Evolutionary conservation across 352 stramenopile genomes (phyloP).

Genomic region (Phytophthora pisi): DNA sequence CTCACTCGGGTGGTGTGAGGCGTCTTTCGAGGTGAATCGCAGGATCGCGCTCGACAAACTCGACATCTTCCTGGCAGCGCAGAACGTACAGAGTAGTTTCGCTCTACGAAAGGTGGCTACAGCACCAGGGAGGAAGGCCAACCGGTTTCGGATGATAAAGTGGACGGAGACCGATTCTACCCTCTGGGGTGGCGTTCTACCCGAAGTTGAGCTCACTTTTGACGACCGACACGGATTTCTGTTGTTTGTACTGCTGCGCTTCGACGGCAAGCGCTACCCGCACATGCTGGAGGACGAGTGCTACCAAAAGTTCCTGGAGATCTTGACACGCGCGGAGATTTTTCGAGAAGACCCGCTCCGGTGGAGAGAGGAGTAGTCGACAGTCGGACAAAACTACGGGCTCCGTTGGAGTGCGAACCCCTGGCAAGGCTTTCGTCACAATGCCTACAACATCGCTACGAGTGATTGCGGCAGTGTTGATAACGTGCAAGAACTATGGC

Average conservation of each 20-base stretch:
- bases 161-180: slow-evolving; percentile 89
- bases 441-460: too few relatives aligned
- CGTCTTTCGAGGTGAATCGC: slow-evolving; percentile 76
- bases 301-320: slow-evolving; percentile 50
- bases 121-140: slow-evolving; percentile 44
- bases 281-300: slow-evolving; percentile 49
- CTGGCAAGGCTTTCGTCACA: too few relatives aligned
- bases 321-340: slow-evolving; percentile 43
- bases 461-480: too few relatives aligned
- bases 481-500: too few relatives aligned
- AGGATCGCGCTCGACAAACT: slow-evolving; percentile 46
- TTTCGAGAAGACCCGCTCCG: slow-evolving; percentile 21
- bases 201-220: slow-evolving; percentile 79
- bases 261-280: slow-evolving; percentile 47
- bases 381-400: too few relatives aligned
- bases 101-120: slow-evolving; percentile 28
- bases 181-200: slow-evolving; percentile 86
- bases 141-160: slow-evolving; percentile 85
- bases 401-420: too few relatives aligned
- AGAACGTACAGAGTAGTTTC: slow-evolving; percentile 35
- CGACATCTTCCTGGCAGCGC: slow-evolving; percentile 32
- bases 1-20: slow-evolving; percentile 85
- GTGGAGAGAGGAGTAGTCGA: slow-evolving; percentile 9
- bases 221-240: slow-evolving; percentile 69
- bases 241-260: slow-evolving; percentile 61